Conservation (phyloP, 768 basidiomycete species). For the Boletus bicolor region DNA sequence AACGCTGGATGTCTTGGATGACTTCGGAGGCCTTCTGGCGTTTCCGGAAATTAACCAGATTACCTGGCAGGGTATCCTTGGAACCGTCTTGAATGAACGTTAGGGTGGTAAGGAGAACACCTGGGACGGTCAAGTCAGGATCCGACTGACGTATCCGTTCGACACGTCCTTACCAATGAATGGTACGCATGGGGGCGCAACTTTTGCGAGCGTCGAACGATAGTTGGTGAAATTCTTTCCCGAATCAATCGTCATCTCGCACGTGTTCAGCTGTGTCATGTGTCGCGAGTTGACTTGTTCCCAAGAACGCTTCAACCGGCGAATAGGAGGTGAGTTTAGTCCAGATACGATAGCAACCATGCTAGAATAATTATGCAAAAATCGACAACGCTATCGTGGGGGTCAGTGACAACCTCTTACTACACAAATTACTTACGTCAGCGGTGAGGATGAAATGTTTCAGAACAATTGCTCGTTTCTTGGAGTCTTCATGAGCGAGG, state of each 20-base stretch:
- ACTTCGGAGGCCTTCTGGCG: constrained; percentile 95
- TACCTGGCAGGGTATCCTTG: constrained; percentile 73
- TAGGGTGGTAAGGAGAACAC: constrained; percentile 91
- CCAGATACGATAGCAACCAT: constrained; percentile 96
- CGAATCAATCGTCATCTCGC: constrained; percentile 89
- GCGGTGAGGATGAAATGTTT: constrained; percentile 92
- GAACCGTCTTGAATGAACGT: constrained; percentile 99
- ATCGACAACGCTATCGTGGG: constrained; percentile 73
- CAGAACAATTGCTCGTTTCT: constrained; percentile 73
- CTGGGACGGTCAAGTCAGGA: constrained; percentile 38
- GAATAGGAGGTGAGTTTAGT: constrained; percentile 89
- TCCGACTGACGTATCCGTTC: background rate
- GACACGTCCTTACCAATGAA: constrained; percentile 72
- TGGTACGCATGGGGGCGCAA: constrained; percentile 92
- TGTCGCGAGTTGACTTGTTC: constrained; percentile 78
- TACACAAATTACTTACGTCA: constrained; percentile 58
- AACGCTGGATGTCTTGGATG: constrained; percentile 93
- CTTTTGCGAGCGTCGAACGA: constrained; percentile 73
- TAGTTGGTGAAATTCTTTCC: constrained; percentile 95
- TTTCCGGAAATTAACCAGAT: constrained; percentile 93
- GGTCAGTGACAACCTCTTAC: background rate
- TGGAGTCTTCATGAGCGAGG: constrained; percentile 76
- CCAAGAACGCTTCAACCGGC: constrained; percentile 90
- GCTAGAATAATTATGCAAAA: constrained; percentile 91
- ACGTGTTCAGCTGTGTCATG: constrained; percentile 67